A percentile compares a stretch with the other conserved stretches of the same genome.
Conservation (phyloP, 768 basidiomycete species). For the Lentinula aciculospora region DNA sequence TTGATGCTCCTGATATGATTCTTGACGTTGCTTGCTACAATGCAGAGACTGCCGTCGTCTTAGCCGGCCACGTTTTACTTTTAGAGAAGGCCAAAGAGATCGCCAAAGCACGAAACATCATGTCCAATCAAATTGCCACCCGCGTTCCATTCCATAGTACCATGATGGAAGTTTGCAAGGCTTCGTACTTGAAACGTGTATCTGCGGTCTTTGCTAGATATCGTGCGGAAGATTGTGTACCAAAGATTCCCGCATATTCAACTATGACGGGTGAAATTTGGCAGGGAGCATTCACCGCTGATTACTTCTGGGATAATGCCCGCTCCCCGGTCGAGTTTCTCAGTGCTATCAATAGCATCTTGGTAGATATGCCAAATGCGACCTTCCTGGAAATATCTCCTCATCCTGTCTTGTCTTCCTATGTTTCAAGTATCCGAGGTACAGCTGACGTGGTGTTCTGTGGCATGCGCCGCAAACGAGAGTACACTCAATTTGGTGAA, state of each 20-base stretch:
- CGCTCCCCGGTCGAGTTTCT: slow-evolving; percentile 21
- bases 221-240: background rate
- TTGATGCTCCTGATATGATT: background rate
- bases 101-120: slow-evolving; percentile 15
- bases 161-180: slow-evolving; percentile 21
- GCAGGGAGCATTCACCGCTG: slow-evolving; percentile 11
- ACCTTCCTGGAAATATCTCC: slow-evolving; percentile 22
- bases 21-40: slow-evolving; percentile 27
- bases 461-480: slow-evolving; percentile 14
- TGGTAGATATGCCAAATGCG: slow-evolving; percentile 9
- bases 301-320: slow-evolving; percentile 25
- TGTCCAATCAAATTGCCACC: slow-evolving; percentile 20
- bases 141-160: slow-evolving; percentile 21
- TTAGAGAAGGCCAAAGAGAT: slow-evolving; percentile 16
- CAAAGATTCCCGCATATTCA: slow-evolving; percentile 18
- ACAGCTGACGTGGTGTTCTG: slow-evolving; percentile 11
- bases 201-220: background rate
- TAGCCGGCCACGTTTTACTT: slow-evolving; percentile 17
- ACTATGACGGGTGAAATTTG: slow-evolving; percentile 17
- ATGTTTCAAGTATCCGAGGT: slow-evolving; percentile 14
- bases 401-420: slow-evolving; percentile 22
- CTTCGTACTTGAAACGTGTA: background rate
- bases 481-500: slow-evolving; percentile 12
- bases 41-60: slow-evolving; percentile 18
- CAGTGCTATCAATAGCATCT: slow-evolving; percentile 15